Evolutionary conservation across 768 basidiomycete genomes (phyloP).

Genomic region (Boletus vermiculosoides): DNA sequence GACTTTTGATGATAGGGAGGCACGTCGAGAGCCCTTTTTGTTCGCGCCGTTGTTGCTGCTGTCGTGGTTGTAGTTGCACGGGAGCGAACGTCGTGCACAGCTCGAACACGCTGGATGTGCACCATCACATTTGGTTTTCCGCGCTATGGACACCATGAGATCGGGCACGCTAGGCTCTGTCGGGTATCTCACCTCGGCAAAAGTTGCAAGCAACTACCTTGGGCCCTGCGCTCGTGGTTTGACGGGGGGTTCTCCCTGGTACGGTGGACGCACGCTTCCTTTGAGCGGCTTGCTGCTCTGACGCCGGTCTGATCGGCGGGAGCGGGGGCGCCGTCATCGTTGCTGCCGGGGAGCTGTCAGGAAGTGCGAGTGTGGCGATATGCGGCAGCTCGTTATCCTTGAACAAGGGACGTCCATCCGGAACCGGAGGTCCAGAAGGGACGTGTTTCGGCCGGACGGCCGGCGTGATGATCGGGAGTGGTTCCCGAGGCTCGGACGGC

Average conservation of each 20-base stretch:
- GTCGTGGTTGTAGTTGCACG: conserved; percentile 82
- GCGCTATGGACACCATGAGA: conserved; percentile 46
- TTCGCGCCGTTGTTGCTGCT: conserved; percentile 28
- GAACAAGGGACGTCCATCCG: conserved; percentile 46
- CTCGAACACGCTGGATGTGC: conserved; percentile 83
- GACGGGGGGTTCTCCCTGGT: conserved; percentile 58
- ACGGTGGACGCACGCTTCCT: conserved; percentile 70
- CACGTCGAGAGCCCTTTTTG: conserved; percentile 46
- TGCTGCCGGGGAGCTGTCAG: conserved; percentile 53
- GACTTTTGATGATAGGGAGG: conserved; percentile 50
- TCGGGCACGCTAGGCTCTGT: conserved; percentile 4
- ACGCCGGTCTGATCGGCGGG: conserved; percentile 63
- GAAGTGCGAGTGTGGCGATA: conserved; percentile 66
- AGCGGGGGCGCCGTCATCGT: conserved; percentile 63
- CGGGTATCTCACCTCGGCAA: conserved; percentile 65
- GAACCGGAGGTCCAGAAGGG: conserved; percentile 19
- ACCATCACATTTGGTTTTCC: conserved; percentile 88
- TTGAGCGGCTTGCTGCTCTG: conserved; percentile 65
- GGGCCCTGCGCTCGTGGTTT: conserved; percentile 67
- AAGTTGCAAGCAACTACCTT: conserved; percentile 90
- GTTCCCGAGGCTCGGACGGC: conserved; percentile 47
- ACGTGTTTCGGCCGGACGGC: conserved; percentile 30
- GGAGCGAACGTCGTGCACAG: conserved; percentile 71
- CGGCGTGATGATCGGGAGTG: conserved; percentile 39
- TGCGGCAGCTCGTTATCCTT: conserved; percentile 66